Conservation (phyloP, 225 moss, liverwort and hornwort species). For the Pleurozium schreberi region DNA sequence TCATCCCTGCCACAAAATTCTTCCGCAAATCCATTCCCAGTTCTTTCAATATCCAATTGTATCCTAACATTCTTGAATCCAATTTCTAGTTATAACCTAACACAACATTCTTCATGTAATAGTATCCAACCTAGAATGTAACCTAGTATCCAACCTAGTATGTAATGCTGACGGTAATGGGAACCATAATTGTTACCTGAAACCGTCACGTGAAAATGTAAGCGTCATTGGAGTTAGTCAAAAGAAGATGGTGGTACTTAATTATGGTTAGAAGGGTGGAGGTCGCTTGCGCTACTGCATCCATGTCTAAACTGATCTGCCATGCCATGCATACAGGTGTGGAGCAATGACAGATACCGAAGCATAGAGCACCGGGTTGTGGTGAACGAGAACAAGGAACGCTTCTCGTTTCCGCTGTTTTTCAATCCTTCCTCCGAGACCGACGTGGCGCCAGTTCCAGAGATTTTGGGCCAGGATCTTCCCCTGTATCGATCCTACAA, state of each 20-base stretch:
- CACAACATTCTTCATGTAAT: neutral
- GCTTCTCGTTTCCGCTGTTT: constrained; percentile 51
- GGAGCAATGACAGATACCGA: constrained; percentile 55
- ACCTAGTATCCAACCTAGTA: neutral
- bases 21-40: neutral
- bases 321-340: constrained; percentile 37
- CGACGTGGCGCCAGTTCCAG: constrained; percentile 26
- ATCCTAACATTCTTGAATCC: neutral
- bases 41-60: neutral
- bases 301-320: neutral
- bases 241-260: neutral
- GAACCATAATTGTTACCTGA: neutral
- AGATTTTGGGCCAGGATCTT: constrained; percentile 28
- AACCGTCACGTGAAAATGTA: neutral
- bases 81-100: neutral
- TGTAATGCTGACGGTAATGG: too few species aligned
- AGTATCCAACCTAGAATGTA: neutral
- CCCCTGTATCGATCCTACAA: constrained; percentile 32
- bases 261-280: neutral
- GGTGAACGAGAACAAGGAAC: constrained; percentile 43
- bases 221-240: neutral
- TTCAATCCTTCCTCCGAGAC: constrained; percentile 34
- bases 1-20: neutral
- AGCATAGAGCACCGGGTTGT: constrained; percentile 61
- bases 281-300: neutral